Evolutionary conservation across 345 rosid species (phyloP).

Genomic region (Pugionium cornutum): DNA sequence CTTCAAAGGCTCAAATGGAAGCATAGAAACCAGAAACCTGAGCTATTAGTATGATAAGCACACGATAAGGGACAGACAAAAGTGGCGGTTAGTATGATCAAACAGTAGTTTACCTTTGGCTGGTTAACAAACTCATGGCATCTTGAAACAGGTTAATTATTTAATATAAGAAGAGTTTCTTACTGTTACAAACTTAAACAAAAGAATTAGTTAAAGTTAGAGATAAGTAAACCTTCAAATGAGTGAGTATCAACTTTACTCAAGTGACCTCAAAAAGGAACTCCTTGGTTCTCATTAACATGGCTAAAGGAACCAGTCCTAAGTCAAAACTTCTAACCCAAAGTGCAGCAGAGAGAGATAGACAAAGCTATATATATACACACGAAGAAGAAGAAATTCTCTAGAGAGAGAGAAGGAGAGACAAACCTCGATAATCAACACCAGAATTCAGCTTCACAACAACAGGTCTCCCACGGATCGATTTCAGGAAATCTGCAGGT

Average conservation of each 20-base stretch:
- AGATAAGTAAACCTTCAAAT: not conserved
- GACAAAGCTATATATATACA: constrained; percentile 4
- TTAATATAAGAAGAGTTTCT: too few species aligned
- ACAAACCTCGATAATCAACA: constrained; percentile 80
- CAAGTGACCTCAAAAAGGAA: not conserved
- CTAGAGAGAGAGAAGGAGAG: constrained; percentile 3
- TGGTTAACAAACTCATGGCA: too few species aligned
- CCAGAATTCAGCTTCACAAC: constrained; percentile 95
- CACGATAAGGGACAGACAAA: too few species aligned
- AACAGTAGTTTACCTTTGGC: not conserved
- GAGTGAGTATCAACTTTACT: not conserved
- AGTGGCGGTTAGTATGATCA: not conserved
- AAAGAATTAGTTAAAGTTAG: too few species aligned
- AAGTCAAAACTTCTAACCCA: constrained; percentile 4
- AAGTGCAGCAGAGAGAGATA: not conserved
- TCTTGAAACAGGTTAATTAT: too few species aligned
- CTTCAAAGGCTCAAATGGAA: too few species aligned
- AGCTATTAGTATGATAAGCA: too few species aligned
- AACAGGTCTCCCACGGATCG: constrained; percentile 89
- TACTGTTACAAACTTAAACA: too few species aligned
- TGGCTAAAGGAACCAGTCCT: not conserved
- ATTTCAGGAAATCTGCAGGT: constrained; percentile 91
- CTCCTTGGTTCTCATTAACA: constrained; percentile 2
- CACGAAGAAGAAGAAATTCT: not conserved
- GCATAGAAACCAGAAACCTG: too few species aligned